A percentile compares a stretch with the other conserved stretches of the same genome.
These are phyloP conservation scores for Trichomonas gallinae DNA, from an alignment of 208 protist genomes.

Conservation along the genomic window DNA sequence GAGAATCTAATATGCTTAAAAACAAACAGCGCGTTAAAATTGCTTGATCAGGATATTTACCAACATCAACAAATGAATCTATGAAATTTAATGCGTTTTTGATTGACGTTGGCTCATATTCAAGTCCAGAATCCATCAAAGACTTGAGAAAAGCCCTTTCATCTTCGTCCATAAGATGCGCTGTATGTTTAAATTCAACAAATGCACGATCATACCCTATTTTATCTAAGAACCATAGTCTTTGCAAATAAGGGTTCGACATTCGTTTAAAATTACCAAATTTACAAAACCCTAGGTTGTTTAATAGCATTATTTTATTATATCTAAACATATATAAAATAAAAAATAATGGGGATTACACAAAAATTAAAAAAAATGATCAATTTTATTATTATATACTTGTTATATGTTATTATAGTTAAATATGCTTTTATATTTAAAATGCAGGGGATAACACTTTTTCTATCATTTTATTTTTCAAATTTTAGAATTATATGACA, in stretches of 20 bases:
- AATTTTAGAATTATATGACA: too few species aligned
- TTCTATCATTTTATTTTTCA: too few species aligned
- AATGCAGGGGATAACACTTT: too few species aligned
- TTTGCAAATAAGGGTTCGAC: background rate
- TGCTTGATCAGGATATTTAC: background rate
- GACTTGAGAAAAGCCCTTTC: background rate
- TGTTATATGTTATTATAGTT: too few species aligned
- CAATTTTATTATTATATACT: too few species aligned
- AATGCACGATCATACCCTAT: background rate
- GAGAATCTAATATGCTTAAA: background rate
- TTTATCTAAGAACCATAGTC: background rate
- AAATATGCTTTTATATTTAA: too few species aligned
- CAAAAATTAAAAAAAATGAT: too few species aligned
- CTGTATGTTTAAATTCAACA: background rate
- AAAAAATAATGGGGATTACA: too few species aligned
- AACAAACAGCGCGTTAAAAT: background rate
- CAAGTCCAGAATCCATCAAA: background rate
- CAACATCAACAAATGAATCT: background rate
- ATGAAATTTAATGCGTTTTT: background rate
- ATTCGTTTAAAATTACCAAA: background rate
- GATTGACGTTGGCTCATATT: background rate
- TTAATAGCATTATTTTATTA: too few species aligned
- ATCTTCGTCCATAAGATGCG: background rate
- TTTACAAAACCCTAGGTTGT: too few species aligned
- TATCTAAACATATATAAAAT: too few species aligned